Evolutionary conservation across 2,329 filamentous ascomycete genomes (phyloP).

Genomic region (Aspergillus sp.): DNA sequence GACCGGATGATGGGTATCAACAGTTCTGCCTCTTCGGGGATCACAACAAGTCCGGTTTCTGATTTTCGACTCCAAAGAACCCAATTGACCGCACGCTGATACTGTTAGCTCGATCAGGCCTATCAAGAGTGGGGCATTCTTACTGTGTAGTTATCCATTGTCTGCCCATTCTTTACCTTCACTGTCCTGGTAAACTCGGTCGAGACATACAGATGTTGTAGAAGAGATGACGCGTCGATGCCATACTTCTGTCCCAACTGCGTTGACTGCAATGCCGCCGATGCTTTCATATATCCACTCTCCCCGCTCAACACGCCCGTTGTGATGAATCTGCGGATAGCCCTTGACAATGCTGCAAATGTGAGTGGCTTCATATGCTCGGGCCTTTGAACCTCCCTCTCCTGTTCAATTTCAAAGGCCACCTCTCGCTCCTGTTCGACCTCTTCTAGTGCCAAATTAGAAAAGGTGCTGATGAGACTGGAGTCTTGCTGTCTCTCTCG

Average conservation of each 20-base stretch:
- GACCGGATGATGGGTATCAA: constrained; percentile 45
- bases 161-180: constrained; percentile 1
- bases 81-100: constrained; percentile 50
- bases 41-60: constrained; percentile 52
- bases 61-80: constrained; percentile 51
- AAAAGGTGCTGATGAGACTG: constrained; percentile 38
- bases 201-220: constrained; percentile 8
- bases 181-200: constrained; percentile 9
- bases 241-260: constrained; percentile 7
- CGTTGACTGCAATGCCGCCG: constrained; percentile 2
- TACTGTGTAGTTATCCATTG: constrained; percentile 8
- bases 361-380: constrained; percentile 31
- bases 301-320: not conserved
- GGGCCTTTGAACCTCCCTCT: constrained; percentile 52
- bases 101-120: not conserved
- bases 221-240: not conserved
- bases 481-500: constrained; percentile 15
- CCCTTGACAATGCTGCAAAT: constrained; percentile 45
- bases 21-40: constrained; percentile 59
- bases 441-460: constrained; percentile 54
- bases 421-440: constrained; percentile 56
- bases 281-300: constrained; percentile 1
- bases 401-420: constrained; percentile 53
- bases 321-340: constrained; percentile 29
- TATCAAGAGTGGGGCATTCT: not conserved